A percentile compares a stretch with the other conserved stretches of the same genome.
Evolutionary conservation across 805 yeast species (phyloP).

Genomic region (Brettanomyces sp.): DNA sequence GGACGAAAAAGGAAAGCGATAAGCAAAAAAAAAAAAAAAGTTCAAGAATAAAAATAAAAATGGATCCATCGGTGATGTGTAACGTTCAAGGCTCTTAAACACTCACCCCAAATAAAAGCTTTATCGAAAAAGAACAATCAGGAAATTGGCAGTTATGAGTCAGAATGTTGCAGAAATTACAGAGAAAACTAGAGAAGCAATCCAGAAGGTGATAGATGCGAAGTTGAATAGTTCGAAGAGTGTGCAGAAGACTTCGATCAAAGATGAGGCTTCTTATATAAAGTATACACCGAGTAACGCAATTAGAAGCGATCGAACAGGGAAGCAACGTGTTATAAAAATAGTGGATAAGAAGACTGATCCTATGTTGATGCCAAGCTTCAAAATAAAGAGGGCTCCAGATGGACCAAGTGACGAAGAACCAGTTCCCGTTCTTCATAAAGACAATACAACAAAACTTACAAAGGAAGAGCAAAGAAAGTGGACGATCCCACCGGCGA

Average conservation of each 20-base stretch:
- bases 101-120: no score
- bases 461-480: slow-evolving; percentile 64
- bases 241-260: slow-evolving; percentile 4
- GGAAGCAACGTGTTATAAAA: slow-evolving; percentile 41
- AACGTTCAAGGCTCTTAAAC: no score
- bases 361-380: slow-evolving; percentile 79
- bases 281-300: slow-evolving; percentile 29
- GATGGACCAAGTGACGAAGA: slow-evolving; percentile 51
- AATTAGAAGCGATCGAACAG: slow-evolving; percentile 15
- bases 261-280: slow-evolving; percentile 29
- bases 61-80: no score
- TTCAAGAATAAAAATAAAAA: not conserved
- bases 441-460: slow-evolving; percentile 40
- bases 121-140: no score
- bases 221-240: slow-evolving; percentile 28
- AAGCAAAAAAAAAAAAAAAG: not conserved
- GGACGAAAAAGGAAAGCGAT: not conserved
- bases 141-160: not conserved
- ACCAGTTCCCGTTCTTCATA: slow-evolving; percentile 56
- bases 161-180: slow-evolving; percentile 26
- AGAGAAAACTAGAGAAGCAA: slow-evolving; percentile 45
- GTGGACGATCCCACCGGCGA: slow-evolving; percentile 86
- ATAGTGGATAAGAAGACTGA: slow-evolving; percentile 64
- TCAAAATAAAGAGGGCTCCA: slow-evolving; percentile 64
- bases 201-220: slow-evolving; percentile 41